Evolutionary conservation across 106 monocot species (phyloP), one percentile per base, ranked within the genome.

Genomic region (Xerophyta viscosa): DNA sequence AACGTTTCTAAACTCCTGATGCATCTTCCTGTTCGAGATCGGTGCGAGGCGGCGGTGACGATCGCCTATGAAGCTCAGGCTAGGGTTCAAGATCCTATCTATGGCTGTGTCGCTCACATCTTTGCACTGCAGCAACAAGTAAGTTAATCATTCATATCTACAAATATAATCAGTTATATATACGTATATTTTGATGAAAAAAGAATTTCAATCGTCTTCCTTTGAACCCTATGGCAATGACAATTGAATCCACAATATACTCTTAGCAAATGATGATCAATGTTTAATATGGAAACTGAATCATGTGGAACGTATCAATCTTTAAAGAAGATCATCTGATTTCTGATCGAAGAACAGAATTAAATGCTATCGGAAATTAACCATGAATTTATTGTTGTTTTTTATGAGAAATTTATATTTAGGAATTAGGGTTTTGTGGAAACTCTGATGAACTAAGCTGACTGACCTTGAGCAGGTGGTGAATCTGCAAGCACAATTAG

Each of bases 401-500:
- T n/a, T n/a, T n/a, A n/a, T n/a, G n/a, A n/a, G n/a, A n/a, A 27
- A 52, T 50, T 4, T 22, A 49, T 49, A 6, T 20, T 19, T 26
- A n/a, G 13, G 20, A 22, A 23, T 50, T 14, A 50, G 24, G 23
- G 25, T 24, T 26, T 13, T 26, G 4, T 8, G 11, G 24, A 6
- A 27, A 27, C 15, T 52, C 8, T 52, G 2, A 0, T 1, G 3
- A 0, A 27, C 27, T 24, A n/a, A 0, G 10, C 3, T 48, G n/a
- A 15, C 8, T 29, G 27, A 29, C 26, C 18, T 8, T 29, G 11
- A 48, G 39, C 28, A 90, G 89, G 89, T 90, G 25, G 84, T 81
- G 39, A 77, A 71, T 72, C 57, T 90, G 60, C 89, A 90, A 69
- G 80, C 89, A 43, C 84, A 90, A 51, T 60, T 90, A 29, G 74